Evolutionary conservation across 148 eudicot genomes (phyloP).

Genomic region (Beta vulgaris): DNA sequence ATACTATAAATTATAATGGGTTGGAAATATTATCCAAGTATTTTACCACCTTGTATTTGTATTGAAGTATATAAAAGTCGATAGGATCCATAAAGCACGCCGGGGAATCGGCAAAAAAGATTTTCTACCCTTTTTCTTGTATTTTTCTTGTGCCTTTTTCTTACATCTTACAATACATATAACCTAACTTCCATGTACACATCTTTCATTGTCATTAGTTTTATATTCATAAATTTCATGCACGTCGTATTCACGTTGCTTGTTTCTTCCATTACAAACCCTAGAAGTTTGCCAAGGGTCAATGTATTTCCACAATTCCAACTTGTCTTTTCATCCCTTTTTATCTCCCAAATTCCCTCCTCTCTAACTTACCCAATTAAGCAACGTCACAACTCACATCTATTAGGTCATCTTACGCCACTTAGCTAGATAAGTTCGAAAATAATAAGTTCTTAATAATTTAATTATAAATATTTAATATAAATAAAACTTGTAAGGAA

Average conservation of each 20-base stretch:
- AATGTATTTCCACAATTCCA: conserved; percentile 18
- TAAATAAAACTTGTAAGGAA: no score
- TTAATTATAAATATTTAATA: no score
- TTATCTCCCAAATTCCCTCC: background rate
- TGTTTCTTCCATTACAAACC: conserved; percentile 17
- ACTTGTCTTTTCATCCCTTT: background rate
- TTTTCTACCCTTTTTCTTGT: background rate
- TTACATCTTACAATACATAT: background rate
- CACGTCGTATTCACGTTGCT: conserved; percentile 42
- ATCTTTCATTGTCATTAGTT: background rate
- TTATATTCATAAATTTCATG: conserved; percentile 30
- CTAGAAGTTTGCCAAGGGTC: conserved; percentile 25
- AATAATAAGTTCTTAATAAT: no score
- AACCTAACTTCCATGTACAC: conserved; percentile 18
- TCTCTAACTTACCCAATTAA: background rate
- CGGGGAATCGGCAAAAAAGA: conserved; percentile 29
- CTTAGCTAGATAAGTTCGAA: background rate
- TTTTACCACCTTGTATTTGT: no score
- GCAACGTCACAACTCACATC: background rate
- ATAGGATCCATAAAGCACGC: conserved; percentile 38
- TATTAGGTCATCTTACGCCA: background rate
- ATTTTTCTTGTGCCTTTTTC: background rate
- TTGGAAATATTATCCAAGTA: background rate
- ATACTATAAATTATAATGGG: no score
- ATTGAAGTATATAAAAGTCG: conserved; percentile 7